Evolutionary conservation across 2,329 filamentous ascomycete genomes (phyloP), one percentile per base, ranked within the genome.

Genomic region (Amauroascus verrucosus): DNA sequence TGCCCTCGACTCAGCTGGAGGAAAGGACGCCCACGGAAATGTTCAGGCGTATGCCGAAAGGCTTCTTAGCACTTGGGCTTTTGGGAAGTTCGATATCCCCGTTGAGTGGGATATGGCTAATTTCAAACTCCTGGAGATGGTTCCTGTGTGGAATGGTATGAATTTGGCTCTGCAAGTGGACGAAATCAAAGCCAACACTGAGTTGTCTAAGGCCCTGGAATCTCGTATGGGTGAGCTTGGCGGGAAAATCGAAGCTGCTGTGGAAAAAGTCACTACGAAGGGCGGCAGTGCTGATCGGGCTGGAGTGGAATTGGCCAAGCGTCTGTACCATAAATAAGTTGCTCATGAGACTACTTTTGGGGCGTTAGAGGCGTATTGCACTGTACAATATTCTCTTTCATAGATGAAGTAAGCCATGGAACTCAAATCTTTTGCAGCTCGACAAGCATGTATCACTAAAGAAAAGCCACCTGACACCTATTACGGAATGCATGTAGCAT

Each of bases 211-310:
- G 9, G 49, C 54, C 11, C 55, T 71, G 50, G 60, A 61, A 54
- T 54, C 53, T 6, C 57, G 61, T 6, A 54, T 64, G 28, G 56
- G 59, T 16, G 59, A 79, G 57, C 72, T 87, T 18, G 76, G 75
- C 33, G 76, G 72, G 62, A 75, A 81, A 43, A 72, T 82, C 45
- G 74, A 76, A 40, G 74, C 75, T 50, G 37, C 58, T 7, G 49
- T 54, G 11, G 50, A 57, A 16, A 40, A 49, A 11, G 57, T 54
- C 6, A 53, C 33, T 6, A 38, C 46, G 20, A 32, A 51, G 13
- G 33, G 51, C 22, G 26, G 38, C 2, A 41, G n/a, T 9, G 18
- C 35, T 6, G 51, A 51, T 5, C 24, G 30, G 22, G 46, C 33
- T 6, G 47, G 50, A 20, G 30, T 57, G 30, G 20, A 48, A 14